phyloP scores from a whole-genome alignment of 2,329 filamentous ascomycete species.

The Phyllosticta citriasiana region DNA sequence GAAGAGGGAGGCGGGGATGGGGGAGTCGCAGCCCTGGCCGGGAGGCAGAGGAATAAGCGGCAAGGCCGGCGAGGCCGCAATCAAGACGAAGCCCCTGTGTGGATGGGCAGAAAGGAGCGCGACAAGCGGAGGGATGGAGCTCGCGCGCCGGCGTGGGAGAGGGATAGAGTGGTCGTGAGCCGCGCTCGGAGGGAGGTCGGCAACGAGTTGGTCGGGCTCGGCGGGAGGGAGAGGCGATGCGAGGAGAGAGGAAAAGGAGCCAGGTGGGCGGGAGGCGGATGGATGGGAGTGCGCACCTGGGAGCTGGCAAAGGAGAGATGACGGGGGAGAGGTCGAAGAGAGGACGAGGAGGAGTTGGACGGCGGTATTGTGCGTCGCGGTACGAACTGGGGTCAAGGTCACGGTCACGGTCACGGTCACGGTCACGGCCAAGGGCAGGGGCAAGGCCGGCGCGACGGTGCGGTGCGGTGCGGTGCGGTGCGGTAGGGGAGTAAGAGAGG shows the following conservation, averaged over 20 bases:
- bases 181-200: constrained; percentile 5
- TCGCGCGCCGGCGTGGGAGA: not conserved
- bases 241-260: not conserved
- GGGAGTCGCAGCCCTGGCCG: not conserved
- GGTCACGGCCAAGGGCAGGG: not conserved
- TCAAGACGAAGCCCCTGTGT: constrained; percentile 5
- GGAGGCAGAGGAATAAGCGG: constrained; percentile 5
- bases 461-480: not conserved
- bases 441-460: not conserved
- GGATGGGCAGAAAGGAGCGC: constrained; percentile 2
- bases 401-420: not conserved
- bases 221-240: constrained; percentile 14
- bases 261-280: not conserved
- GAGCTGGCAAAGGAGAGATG: not conserved
- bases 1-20: not conserved
- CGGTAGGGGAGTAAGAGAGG: not conserved
- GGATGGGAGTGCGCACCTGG: not conserved
- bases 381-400: not conserved
- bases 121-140: not conserved
- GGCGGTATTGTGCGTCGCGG: not conserved
- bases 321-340: not conserved
- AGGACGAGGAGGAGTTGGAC: not conserved
- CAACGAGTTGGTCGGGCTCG: constrained; percentile 14
- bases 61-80: constrained; percentile 6
- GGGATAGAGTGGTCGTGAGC: not conserved